Evolutionary conservation across 306 rosid genomes (phyloP).

Genomic region (Pterocarpus macrocarpus): DNA sequence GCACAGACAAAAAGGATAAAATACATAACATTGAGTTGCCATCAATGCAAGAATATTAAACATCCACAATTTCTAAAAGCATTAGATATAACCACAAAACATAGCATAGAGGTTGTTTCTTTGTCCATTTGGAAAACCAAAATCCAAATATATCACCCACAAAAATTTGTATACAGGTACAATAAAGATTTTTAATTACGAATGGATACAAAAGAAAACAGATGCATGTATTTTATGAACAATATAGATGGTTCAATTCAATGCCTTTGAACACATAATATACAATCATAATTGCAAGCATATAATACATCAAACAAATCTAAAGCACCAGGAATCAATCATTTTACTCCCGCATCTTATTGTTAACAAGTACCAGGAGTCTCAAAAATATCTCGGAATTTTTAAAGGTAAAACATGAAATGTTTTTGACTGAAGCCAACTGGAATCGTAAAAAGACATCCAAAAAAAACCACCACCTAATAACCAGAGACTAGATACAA

Average conservation of each 20-base stretch:
- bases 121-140: slow-evolving; percentile 14
- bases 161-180: slow-evolving; percentile 2
- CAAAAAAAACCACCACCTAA: neutral
- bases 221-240: neutral
- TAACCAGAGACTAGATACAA: slow-evolving; percentile 4
- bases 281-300: neutral
- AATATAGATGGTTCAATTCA: neutral
- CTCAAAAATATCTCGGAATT: neutral
- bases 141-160: neutral
- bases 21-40: neutral
- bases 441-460: neutral
- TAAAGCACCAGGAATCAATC: neutral
- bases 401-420: neutral
- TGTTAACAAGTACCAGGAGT: neutral
- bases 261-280: slow-evolving; percentile 28
- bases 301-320: slow-evolving; percentile 23
- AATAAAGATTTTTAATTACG: neutral
- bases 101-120: neutral
- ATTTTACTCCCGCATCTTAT: slow-evolving; percentile 8
- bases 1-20: neutral
- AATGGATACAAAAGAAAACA: slow-evolving; percentile 14
- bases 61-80: slow-evolving; percentile 22
- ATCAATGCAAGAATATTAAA: neutral
- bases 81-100: neutral
- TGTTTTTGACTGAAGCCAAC: neutral